phyloP scores from a whole-genome alignment of 2,329 filamentous ascomycete species.

The Colletotrichum sp. region DNA sequence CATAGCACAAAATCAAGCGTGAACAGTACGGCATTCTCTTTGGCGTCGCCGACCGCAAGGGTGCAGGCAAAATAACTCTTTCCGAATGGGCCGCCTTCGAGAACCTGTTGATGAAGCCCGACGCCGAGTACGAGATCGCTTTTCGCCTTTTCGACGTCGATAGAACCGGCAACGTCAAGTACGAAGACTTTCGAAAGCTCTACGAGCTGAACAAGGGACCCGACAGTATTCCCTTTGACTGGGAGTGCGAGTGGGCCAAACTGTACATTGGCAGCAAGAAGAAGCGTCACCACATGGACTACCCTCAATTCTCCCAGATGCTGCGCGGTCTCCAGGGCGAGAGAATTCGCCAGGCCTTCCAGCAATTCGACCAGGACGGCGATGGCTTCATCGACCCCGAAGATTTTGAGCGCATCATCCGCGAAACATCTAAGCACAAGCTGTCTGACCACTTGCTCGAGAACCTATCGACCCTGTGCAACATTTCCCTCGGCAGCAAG shows the following conservation, averaged over 20 bases:
- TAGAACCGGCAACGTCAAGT: constrained; percentile 84
- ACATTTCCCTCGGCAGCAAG: constrained; percentile 89
- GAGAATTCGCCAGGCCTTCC: constrained; percentile 93
- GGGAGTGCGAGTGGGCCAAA: constrained; percentile 95
- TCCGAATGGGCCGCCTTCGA: constrained; percentile 93
- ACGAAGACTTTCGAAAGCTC: constrained; percentile 82
- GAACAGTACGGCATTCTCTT: constrained; percentile 97
- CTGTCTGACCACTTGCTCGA: constrained; percentile 94
- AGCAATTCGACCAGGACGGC: constrained; percentile 85
- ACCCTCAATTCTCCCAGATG: constrained; percentile 98
- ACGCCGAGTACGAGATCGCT: constrained; percentile 98
- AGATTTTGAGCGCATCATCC: constrained; percentile 95
- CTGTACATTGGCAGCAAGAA: constrained; percentile 91
- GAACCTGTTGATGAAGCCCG: constrained; percentile 90
- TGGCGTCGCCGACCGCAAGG: constrained; percentile 82
- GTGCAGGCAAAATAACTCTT: constrained; percentile 75
- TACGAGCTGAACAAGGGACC: constrained; percentile 90
- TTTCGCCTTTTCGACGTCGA: constrained; percentile 95
- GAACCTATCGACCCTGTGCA: constrained; percentile 91
- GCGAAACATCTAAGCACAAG: constrained; percentile 93
- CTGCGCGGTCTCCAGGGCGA: constrained; percentile 94
- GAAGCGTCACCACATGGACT: constrained; percentile 89
- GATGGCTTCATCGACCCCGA: constrained; percentile 96
- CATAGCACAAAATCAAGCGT: constrained; percentile 94
- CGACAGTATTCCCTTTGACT: constrained; percentile 90